Evolutionary conservation across 371 early-diverging fungal species (phyloP).

Genomic region (Mucor velutinosus): DNA sequence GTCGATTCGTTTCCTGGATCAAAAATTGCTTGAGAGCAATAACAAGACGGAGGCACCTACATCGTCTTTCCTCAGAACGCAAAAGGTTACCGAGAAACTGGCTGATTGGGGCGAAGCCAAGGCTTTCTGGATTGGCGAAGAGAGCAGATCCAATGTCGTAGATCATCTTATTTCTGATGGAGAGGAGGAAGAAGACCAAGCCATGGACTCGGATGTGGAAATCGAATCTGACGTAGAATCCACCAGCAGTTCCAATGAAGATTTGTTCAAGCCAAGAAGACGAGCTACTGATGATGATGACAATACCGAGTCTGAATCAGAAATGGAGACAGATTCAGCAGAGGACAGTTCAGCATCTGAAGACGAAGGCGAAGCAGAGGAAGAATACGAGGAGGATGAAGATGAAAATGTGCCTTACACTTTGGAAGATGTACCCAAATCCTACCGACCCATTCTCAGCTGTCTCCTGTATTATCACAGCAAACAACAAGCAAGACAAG

Average conservation of each 20-base stretch:
- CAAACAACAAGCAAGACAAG: conserved; percentile 21
- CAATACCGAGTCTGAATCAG: conserved; percentile 16
- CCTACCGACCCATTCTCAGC: conserved; percentile 42
- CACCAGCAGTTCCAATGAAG: conserved; percentile 14
- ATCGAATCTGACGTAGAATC: conserved; percentile 18
- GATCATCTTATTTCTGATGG: conserved; percentile 26
- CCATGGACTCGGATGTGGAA: conserved; percentile 21
- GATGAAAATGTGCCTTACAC: conserved; percentile 21
- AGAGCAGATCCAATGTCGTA: conserved; percentile 24
- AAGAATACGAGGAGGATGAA: conserved; percentile 18
- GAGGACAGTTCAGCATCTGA: conserved; percentile 4
- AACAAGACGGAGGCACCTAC: conserved; percentile 9
- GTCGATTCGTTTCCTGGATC: conserved; percentile 78
- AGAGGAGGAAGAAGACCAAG: conserved; percentile 12
- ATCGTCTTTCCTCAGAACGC: conserved; percentile 42
- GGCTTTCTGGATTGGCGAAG: conserved; percentile 51
- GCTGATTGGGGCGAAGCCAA: conserved; percentile 56
- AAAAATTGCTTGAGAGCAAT: conserved; percentile 34
- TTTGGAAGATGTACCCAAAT: conserved; percentile 37
- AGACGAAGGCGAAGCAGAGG: conserved; percentile 11
- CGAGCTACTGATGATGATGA: conserved; percentile 15
- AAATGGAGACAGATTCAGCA: conserved; percentile 13
- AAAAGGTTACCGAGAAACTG: conserved; percentile 53
- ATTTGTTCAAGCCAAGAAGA: conserved; percentile 28
- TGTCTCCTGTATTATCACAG: conserved; percentile 44